A percentile compares a stretch with the other conserved stretches of the same genome.
Conservation (phyloP, 768 basidiomycete genomes). For the Amanita pseudoporphyria region DNA sequence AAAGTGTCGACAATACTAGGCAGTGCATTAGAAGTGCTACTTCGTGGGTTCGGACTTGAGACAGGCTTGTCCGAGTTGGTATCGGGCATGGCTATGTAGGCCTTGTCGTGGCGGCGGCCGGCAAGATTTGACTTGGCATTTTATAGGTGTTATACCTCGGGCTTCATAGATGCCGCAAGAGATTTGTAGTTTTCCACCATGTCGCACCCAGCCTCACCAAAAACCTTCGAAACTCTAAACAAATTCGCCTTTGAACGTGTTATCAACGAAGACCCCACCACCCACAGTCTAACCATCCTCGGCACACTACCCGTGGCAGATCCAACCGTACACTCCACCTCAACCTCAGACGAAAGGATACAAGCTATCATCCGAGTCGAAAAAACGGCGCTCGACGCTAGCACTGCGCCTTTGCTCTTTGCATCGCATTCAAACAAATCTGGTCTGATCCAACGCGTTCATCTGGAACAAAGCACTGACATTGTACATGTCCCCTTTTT, state of each 20-base stretch:
- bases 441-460: conserved; percentile 31
- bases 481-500: conserved; percentile 36
- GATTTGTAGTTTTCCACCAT: not conserved
- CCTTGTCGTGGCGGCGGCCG: too few relatives aligned
- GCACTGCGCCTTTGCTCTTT: conserved; percentile 28
- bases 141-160: too few relatives aligned
- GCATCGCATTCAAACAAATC: conserved; percentile 15
- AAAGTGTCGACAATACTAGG: conserved; percentile 13
- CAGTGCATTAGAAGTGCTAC: not conserved
- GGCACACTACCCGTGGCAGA: conserved; percentile 42
- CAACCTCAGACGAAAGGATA: conserved; percentile 16
- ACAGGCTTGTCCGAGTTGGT: too few relatives aligned
- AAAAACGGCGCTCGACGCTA: conserved; percentile 55
- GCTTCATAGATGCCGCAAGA: too few relatives aligned
- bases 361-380: conserved; percentile 70
- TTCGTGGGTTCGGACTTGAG: not conserved
- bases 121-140: too few relatives aligned
- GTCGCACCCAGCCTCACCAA: not conserved
- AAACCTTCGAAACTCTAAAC: conserved; percentile 24
- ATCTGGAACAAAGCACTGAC: conserved; percentile 52
- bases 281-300: conserved; percentile 55
- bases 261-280: conserved; percentile 53
- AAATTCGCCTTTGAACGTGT: conserved; percentile 46
- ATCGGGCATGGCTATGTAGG: not conserved
- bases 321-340: conserved; percentile 7